Conservation (phyloP, 2,329 filamentous ascomycete species). For the Monilinia aucupariae region DNA sequence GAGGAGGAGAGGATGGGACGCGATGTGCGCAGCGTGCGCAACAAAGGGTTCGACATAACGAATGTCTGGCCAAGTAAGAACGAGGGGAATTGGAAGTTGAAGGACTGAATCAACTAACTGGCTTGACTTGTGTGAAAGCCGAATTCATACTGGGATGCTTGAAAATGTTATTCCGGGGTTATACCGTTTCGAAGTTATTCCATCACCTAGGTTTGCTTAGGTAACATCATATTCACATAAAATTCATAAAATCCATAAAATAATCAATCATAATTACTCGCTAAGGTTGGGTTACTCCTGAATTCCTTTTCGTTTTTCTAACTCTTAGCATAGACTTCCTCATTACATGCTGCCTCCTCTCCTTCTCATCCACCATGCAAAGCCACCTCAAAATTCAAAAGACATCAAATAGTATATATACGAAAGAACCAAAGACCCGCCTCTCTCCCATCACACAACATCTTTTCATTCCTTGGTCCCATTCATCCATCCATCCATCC, state of each 20-base stretch:
- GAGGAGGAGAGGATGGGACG: slow-evolving; percentile 1
- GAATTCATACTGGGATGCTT: background rate
- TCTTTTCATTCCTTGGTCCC: background rate
- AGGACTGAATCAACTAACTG: background rate
- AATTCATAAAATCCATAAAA: no score
- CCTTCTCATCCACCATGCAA: background rate
- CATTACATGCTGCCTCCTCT: no score
- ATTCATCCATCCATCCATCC: background rate
- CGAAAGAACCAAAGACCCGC: background rate
- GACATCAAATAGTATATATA: background rate
- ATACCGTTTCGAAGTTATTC: background rate
- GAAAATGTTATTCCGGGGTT: background rate
- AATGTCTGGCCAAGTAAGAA: background rate
- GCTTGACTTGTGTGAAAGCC: background rate
- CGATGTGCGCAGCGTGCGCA: slow-evolving; percentile 12
- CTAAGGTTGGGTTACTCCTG: no score
- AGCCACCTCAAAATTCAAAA: background rate
- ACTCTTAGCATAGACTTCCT: no score
- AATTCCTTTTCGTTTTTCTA: no score
- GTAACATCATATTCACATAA: no score
- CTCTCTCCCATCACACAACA: background rate
- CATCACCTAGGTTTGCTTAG: no score
- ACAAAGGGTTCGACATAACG: slow-evolving; percentile 13
- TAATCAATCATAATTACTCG: no score
- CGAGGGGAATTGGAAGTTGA: background rate